Evolutionary conservation across 208 protist genomes (phyloP).

Genomic region (Crithidia brevicula): DNA sequence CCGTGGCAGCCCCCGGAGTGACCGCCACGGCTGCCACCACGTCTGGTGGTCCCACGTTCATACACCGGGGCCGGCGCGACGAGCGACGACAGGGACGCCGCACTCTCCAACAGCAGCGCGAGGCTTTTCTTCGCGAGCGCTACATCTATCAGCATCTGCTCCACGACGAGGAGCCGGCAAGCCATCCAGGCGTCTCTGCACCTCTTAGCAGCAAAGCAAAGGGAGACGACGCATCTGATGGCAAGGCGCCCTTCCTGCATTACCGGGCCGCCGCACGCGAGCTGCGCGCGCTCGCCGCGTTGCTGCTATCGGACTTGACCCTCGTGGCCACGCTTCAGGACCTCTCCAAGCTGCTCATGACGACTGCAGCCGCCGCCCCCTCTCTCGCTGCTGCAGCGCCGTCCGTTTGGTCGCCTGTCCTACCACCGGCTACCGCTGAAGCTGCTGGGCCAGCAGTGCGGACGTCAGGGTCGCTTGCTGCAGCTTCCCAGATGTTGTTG

Average conservation of each 20-base stretch:
- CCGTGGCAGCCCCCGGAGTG: too few species aligned
- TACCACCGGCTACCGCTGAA: too few species aligned
- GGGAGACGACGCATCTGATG: neutral
- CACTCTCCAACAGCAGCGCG: neutral
- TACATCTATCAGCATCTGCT: neutral
- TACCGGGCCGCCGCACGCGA: slow-evolving; percentile 20
- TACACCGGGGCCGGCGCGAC: neutral
- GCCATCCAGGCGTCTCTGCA: neutral
- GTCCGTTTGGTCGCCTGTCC: too few species aligned
- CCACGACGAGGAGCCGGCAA: neutral
- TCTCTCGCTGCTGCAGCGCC: too few species aligned
- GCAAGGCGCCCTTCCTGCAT: too few species aligned
- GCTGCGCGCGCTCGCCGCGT: slow-evolving; percentile 17
- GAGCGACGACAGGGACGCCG: neutral
- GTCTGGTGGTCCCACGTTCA: neutral
- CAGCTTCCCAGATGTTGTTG: slow-evolving; percentile 21
- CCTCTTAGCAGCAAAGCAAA: neutral
- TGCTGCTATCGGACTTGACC: slow-evolving; percentile 31
- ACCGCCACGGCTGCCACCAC: neutral
- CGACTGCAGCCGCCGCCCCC: neutral
- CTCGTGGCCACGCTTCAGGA: slow-evolving; percentile 48
- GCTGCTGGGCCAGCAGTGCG: too few species aligned
- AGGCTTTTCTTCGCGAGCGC: slow-evolving; percentile 3
- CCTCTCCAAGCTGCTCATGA: slow-evolving; percentile 18
- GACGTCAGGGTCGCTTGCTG: neutral